These are phyloP conservation scores for Hortiboletus campestris DNA, from an alignment of 768 basidiomycete genomes.

Conservation along the genomic window DNA sequence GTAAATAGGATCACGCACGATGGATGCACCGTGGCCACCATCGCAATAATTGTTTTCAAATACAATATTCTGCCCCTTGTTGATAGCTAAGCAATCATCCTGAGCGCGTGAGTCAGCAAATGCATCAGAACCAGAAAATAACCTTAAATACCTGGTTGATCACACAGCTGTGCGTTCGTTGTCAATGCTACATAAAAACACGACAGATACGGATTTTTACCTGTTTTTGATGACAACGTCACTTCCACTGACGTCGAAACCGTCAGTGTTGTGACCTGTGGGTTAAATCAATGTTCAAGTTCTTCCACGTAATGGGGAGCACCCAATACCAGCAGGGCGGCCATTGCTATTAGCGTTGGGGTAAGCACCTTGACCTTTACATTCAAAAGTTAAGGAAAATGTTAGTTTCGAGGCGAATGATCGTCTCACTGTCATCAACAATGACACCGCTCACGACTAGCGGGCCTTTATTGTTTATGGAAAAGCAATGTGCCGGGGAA, in stretches of 20 bases:
- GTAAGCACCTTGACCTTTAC: slow-evolving; percentile 47
- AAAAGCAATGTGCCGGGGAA: slow-evolving; percentile 36
- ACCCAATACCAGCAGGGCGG: slow-evolving; percentile 41
- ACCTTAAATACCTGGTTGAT: slow-evolving; percentile 23
- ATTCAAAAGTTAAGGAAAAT: background rate
- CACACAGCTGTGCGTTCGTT: slow-evolving; percentile 12
- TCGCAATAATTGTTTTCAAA: slow-evolving; percentile 53
- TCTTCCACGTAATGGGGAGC: background rate
- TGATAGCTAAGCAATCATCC: slow-evolving; percentile 66
- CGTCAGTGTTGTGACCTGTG: slow-evolving; percentile 49
- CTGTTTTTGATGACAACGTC: slow-evolving; percentile 33
- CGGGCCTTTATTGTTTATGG: slow-evolving; percentile 29
- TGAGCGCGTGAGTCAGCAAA: slow-evolving; percentile 8
- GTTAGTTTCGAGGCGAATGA: background rate
- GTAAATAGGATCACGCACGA: slow-evolving; percentile 28
- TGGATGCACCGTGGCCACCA: slow-evolving; percentile 64
- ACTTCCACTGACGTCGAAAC: slow-evolving; percentile 43
- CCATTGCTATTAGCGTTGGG: slow-evolving; percentile 53
- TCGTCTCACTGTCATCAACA: slow-evolving; percentile 55
- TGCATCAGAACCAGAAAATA: background rate
- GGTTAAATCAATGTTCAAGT: background rate
- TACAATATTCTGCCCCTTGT: slow-evolving; percentile 41
- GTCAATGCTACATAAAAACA: background rate
- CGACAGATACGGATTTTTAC: slow-evolving; percentile 4
- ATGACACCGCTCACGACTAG: slow-evolving; percentile 44